Percentiles rank a stretch among this genome's conserved stretches.
phyloP scores from a whole-genome alignment of 148 eudicot species.

The Camellia granthamiana region DNA sequence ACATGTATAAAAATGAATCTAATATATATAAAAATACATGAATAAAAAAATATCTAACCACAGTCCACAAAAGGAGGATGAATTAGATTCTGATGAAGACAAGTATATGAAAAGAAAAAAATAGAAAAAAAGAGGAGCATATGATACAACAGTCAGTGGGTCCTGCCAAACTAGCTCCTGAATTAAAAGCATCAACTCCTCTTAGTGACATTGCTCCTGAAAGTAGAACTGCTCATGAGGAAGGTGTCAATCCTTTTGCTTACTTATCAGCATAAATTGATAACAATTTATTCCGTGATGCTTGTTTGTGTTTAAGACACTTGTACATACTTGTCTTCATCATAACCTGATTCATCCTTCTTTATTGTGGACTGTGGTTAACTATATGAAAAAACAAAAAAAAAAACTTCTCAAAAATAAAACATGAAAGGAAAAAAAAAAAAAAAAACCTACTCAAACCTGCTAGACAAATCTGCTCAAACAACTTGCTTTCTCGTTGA shows the following conservation, averaged over 20 bases:
- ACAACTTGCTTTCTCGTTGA: too few species aligned
- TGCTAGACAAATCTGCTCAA: too few species aligned
- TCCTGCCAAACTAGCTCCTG: conserved; percentile 30
- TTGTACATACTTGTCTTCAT: neutral
- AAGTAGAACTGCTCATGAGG: conserved; percentile 28
- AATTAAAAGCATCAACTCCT: conserved; percentile 30
- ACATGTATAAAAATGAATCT: too few species aligned
- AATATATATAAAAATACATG: too few species aligned
- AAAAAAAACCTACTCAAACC: too few species aligned
- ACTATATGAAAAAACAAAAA: neutral
- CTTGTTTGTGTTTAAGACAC: neutral
- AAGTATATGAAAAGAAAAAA: too few species aligned
- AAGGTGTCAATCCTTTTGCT: conserved; percentile 29
- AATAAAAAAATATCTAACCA: too few species aligned
- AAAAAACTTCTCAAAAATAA: too few species aligned
- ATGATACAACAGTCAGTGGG: conserved; percentile 28
- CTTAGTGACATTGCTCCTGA: conserved; percentile 33
- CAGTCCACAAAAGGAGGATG: too few species aligned
- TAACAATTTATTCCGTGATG: neutral
- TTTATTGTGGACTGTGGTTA: conserved; percentile 10
- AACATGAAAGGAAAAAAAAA: too few species aligned
- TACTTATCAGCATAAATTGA: neutral
- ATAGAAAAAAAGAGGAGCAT: too few species aligned
- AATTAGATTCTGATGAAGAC: too few species aligned
- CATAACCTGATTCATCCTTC: neutral